Evolutionary conservation across 2,329 filamentous ascomycete genomes (phyloP), one percentile per base, ranked within the genome.

Genomic region (Sporothrix pseudoabietina): DNA sequence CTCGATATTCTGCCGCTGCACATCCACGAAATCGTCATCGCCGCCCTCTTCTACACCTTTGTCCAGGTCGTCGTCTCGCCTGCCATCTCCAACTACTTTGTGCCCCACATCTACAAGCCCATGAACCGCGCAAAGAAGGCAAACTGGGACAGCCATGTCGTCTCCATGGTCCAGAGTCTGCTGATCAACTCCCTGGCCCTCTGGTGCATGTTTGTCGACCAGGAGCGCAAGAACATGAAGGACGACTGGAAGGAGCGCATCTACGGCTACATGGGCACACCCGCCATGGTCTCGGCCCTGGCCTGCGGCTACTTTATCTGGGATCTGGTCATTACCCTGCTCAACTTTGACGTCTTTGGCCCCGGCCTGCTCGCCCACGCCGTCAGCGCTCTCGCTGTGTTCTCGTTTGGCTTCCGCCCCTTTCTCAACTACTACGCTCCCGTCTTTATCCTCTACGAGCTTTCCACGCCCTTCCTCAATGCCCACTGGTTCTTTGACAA

Each of bases 401-500:
- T 93, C 79, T 87, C 87, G 0, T 86, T 95, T 78, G 93, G 93
- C 74, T 96, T 94, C 80, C 87, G 92, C 74, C 93, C 93, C 1
- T 94, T 95, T 78, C 86, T 94, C 76, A 94, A 95, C 84, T 94
- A 90, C 84, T 97, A 96, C 82, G 91, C 88, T 73, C 87, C 88
- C 73, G 89, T 89, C 74, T 97, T 97, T 82, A 93, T 97, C 78
- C 90, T 96, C 74, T 97, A 94, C 88, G 93, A 97, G 82, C 87
- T 97, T 54, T 94, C 92, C 35, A 92, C 91, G 4, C 92, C 93
- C 8, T 94, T 96, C 81, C 86, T 96, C 73, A 97, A 97, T 80
- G 88, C 95, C 79, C 93, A 97, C 84, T 97, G 93, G 93, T 96
- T 96, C 84, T 93, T 92, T 82, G 93, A 97, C 82, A 97, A 97